These are phyloP conservation scores for Grigorovia transvaalensis DNA, from an alignment of 805 yeast genomes.

Conservation along the genomic window DNA sequence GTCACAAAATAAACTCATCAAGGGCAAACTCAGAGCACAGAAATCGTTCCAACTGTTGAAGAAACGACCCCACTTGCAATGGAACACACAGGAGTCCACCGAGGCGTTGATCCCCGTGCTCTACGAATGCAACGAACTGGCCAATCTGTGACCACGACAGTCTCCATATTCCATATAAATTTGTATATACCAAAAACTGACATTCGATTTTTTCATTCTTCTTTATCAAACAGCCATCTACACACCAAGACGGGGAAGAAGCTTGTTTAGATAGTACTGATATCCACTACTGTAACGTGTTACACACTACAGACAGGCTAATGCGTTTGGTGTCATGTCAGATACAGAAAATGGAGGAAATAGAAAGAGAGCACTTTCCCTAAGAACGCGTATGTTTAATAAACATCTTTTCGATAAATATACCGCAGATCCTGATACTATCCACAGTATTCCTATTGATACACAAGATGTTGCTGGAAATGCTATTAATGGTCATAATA, in stretches of 20 bases:
- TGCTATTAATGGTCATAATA: conserved; percentile 1
- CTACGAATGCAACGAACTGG: conserved; percentile 20
- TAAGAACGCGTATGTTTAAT: conserved; percentile 28
- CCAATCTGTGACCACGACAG: background rate
- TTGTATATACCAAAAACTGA: too few relatives aligned
- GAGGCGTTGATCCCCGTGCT: conserved; percentile 27
- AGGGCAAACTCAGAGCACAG: conserved; percentile 20
- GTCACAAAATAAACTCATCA: conserved; percentile 23
- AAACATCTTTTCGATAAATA: conserved; percentile 23
- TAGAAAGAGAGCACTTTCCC: conserved; percentile 24
- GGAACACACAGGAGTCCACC: background rate
- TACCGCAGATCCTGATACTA: conserved; percentile 3
- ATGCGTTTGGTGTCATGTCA: background rate
- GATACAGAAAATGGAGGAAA: conserved; percentile 4
- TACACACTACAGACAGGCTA: background rate
- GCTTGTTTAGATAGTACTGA: background rate
- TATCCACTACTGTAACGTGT: background rate
- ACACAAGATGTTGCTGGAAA: background rate
- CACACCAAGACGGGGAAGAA: background rate
- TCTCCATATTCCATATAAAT: background rate
- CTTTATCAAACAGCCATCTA: too few relatives aligned
- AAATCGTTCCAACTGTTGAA: conserved; percentile 24
- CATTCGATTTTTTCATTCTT: too few relatives aligned
- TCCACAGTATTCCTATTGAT: background rate
- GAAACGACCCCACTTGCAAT: background rate